Conservation (phyloP, 2,329 filamentous ascomycete species). For the Periglandula ipomoeae region DNA sequence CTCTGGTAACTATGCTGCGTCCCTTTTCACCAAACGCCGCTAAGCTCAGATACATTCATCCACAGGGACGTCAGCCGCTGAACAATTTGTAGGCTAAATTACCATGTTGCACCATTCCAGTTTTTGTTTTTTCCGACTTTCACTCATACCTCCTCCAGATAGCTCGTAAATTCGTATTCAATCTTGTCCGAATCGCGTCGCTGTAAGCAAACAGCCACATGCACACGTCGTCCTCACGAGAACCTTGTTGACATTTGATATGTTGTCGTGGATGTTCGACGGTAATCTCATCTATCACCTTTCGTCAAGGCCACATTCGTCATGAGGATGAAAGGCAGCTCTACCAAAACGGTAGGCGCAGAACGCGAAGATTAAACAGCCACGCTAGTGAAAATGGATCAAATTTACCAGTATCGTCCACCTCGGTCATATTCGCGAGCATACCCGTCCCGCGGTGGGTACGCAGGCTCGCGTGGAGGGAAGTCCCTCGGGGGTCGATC, state of each 20-base stretch:
- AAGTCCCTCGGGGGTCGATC: conserved; percentile 44
- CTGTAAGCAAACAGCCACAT: neutral
- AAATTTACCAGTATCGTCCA: conserved; percentile 41
- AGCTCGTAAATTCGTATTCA: neutral
- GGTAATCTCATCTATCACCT: conserved; percentile 23
- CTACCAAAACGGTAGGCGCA: conserved; percentile 2
- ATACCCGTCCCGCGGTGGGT: conserved; percentile 31
- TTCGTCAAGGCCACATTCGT: conserved; percentile 25
- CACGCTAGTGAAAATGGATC: conserved; percentile 12
- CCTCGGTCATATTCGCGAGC: conserved; percentile 41
- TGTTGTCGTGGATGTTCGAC: neutral
- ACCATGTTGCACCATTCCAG: too few relatives aligned
- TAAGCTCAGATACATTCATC: too few relatives aligned
- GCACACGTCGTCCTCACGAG: neutral
- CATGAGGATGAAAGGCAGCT: conserved; percentile 5
- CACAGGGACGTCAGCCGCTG: too few relatives aligned
- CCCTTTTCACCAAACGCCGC: too few relatives aligned
- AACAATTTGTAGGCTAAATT: too few relatives aligned
- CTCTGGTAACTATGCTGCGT: too few relatives aligned
- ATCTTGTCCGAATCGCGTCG: neutral
- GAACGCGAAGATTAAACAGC: neutral
- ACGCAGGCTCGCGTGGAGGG: conserved; percentile 34
- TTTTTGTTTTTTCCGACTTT: too few relatives aligned
- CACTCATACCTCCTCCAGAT: neutral
- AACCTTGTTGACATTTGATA: neutral